Conservation (phyloP, 768 basidiomycete species). For the Lentinula raphanica region DNA sequence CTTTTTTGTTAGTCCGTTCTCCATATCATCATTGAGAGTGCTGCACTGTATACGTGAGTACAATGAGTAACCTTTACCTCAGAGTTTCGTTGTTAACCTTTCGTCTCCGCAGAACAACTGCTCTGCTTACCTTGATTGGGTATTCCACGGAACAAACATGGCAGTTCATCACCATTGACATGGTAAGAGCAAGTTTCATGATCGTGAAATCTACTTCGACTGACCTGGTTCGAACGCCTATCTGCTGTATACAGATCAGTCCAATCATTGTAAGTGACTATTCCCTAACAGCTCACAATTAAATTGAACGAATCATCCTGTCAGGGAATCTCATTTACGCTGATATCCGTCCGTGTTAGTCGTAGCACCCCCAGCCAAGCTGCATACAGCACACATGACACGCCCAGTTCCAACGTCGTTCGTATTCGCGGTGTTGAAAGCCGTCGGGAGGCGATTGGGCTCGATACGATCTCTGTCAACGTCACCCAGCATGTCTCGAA, state of each 20-base stretch:
- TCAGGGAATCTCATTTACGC: slow-evolving; percentile 3
- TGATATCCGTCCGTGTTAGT: slow-evolving; percentile 1
- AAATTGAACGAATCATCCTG: not conserved
- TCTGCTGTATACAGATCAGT: not conserved
- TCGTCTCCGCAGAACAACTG: not conserved
- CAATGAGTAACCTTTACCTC: not conserved
- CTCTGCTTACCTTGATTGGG: not conserved
- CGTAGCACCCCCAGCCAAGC: not conserved
- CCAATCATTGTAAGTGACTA: not conserved
- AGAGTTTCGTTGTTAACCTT: not conserved
- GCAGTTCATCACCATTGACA: not conserved
- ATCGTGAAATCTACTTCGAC: no score
- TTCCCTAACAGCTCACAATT: not conserved
- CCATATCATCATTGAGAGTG: slow-evolving; percentile 4
- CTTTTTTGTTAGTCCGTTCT: not conserved
- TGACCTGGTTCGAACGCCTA: not conserved
- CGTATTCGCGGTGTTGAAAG: not conserved
- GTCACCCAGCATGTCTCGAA: not conserved
- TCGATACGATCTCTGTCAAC: not conserved
- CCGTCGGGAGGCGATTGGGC: not conserved
- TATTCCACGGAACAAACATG: not conserved
- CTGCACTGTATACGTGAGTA: slow-evolving; percentile 1
- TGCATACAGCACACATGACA: not conserved
- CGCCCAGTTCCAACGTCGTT: not conserved
- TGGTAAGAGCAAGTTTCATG: not conserved